Evolutionary conservation across 306 rosid species (phyloP).

Genomic region (Quercus agrifolia): DNA sequence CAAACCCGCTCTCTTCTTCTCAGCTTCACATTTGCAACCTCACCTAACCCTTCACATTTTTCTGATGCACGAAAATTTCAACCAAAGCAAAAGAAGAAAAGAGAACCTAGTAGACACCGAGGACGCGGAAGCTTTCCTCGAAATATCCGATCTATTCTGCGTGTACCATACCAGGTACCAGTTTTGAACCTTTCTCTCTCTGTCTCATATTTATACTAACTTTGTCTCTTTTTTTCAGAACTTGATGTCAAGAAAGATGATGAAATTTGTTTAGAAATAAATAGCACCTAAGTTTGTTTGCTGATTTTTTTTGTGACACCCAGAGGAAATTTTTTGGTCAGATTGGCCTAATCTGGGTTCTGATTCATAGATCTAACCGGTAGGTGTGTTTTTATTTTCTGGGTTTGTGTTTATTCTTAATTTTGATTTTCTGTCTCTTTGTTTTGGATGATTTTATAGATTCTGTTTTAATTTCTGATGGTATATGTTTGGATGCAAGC

Average conservation of each 20-base stretch:
- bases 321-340: background rate
- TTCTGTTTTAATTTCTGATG: background rate
- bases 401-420: background rate
- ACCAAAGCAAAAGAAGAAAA: background rate
- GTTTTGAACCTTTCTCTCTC: too few relatives aligned
- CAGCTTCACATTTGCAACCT: background rate
- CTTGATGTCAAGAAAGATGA: background rate
- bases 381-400: background rate
- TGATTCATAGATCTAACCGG: slow-evolving; percentile 9
- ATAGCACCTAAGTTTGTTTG: too few relatives aligned
- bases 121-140: too few relatives aligned
- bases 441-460: background rate
- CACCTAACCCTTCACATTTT: background rate
- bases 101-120: background rate
- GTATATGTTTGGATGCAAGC: background rate
- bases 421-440: background rate
- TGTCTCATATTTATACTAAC: too few relatives aligned
- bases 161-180: too few relatives aligned
- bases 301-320: background rate
- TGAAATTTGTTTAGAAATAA: too few relatives aligned
- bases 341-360: background rate
- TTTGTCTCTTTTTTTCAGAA: background rate
- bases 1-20: background rate
- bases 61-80: background rate
- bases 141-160: too few relatives aligned